Evolutionary conservation across 257 asterid genomes (phyloP).

Genomic region (Fraxinus americana): DNA sequence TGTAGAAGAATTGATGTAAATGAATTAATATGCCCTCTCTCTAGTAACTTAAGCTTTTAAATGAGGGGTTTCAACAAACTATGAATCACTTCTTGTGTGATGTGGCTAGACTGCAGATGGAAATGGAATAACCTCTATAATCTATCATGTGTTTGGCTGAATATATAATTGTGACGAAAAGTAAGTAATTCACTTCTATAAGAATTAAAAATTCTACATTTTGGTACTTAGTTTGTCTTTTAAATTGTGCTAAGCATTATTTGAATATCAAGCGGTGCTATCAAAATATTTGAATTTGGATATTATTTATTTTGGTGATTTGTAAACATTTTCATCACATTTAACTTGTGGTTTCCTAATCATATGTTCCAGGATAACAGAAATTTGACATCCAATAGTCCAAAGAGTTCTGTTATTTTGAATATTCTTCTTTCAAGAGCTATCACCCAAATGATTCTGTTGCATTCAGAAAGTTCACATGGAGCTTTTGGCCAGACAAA

Average conservation of each 20-base stretch:
- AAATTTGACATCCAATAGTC: conserved; percentile 73
- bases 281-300: conserved; percentile 5
- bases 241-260: not conserved
- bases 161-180: not conserved
- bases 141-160: not conserved
- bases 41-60: not conserved
- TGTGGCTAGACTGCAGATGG: not conserved
- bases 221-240: not conserved
- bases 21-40: not conserved
- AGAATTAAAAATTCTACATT: not conserved
- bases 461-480: conserved; percentile 66
- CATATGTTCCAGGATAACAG: conserved; percentile 51
- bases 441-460: conserved; percentile 40
- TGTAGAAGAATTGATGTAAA: not conserved
- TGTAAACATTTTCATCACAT: conserved; percentile 4
- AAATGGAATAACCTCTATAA: not conserved
- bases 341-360: conserved; percentile 22
- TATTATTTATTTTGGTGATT: conserved; percentile 6
- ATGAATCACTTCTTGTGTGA: not conserved
- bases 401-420: conserved; percentile 57
- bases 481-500: conserved; percentile 69
- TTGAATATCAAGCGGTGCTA: not conserved
- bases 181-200: not conserved
- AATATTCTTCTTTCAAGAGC: conserved; percentile 60
- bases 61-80: not conserved